Evolutionary conservation across 2,329 filamentous ascomycete genomes (phyloP).

Genomic region (Venturia pyrina): DNA sequence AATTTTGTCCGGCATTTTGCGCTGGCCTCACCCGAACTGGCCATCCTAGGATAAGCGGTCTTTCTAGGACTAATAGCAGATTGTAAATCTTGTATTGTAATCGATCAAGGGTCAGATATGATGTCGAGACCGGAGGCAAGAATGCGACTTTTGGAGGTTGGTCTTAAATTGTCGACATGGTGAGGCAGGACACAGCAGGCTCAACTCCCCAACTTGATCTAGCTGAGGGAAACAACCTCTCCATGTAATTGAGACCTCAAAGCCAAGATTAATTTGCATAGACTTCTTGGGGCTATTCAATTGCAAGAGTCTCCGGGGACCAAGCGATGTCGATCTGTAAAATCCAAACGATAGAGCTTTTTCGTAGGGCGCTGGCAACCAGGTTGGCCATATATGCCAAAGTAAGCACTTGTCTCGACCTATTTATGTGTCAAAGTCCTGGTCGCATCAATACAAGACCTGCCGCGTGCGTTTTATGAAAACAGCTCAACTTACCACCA

Average conservation of each 20-base stretch:
- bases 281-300: not conserved
- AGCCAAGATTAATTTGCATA: not conserved
- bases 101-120: not conserved
- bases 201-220: not conserved
- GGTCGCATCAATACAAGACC: not conserved
- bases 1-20: not conserved
- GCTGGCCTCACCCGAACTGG: not conserved
- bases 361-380: not conserved
- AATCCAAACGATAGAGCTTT: not conserved
- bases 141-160: not conserved
- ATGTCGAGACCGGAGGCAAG: not conserved
- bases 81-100: not conserved
- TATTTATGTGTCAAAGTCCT: not conserved
- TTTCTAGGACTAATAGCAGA: not conserved
- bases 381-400: not conserved
- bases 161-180: not conserved
- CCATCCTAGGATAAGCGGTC: not conserved
- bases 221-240: not conserved
- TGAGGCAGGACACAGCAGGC: not conserved
- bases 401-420: not conserved
- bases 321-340: too few species aligned
- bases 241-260: not conserved
- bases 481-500: too few species aligned
- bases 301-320: not conserved
- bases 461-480: not conserved